These are phyloP conservation scores for Wickerhamiella musiphila DNA, from an alignment of 805 yeast species.

Conservation along the genomic window DNA sequence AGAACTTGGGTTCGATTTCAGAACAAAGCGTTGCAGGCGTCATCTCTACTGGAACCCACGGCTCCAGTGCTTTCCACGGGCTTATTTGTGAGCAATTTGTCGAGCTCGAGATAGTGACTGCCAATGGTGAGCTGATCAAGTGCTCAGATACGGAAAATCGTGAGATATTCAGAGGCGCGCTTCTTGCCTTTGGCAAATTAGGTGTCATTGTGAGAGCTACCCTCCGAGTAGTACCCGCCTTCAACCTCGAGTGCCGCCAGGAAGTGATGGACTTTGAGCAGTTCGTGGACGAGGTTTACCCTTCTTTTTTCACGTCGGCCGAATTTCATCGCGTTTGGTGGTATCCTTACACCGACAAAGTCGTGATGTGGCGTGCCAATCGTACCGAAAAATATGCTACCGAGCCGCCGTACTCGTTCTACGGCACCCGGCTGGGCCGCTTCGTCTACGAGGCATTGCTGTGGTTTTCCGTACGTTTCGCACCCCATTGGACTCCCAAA, in stretches of 20 bases:
- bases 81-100: slow-evolving; percentile 78
- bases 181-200: slow-evolving; percentile 75
- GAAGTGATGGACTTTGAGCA: slow-evolving; percentile 69
- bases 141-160: slow-evolving; percentile 49
- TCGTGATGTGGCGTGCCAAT: slow-evolving; percentile 80
- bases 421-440: slow-evolving; percentile 68
- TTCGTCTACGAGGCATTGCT: slow-evolving; percentile 61
- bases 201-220: slow-evolving; percentile 83
- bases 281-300: slow-evolving; percentile 48
- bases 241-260: slow-evolving; percentile 62
- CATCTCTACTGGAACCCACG: slow-evolving; percentile 93
- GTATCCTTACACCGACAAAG: slow-evolving; percentile 82
- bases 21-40: slow-evolving; percentile 94
- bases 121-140: slow-evolving; percentile 51
- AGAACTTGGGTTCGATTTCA: slow-evolving; percentile 82
- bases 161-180: slow-evolving; percentile 61
- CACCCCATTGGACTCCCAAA: slow-evolving; percentile 63
- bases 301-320: slow-evolving; percentile 66
- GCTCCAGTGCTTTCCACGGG: slow-evolving; percentile 87
- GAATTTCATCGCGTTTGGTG: slow-evolving; percentile 93
- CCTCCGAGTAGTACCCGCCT: slow-evolving; percentile 65
- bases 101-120: slow-evolving; percentile 53
- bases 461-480: slow-evolving; percentile 58
- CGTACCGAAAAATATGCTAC: slow-evolving; percentile 51
- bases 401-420: slow-evolving; percentile 60